Evolutionary conservation across 768 basidiomycete species (phyloP).

Genomic region (Lentinula detonsa): DNA sequence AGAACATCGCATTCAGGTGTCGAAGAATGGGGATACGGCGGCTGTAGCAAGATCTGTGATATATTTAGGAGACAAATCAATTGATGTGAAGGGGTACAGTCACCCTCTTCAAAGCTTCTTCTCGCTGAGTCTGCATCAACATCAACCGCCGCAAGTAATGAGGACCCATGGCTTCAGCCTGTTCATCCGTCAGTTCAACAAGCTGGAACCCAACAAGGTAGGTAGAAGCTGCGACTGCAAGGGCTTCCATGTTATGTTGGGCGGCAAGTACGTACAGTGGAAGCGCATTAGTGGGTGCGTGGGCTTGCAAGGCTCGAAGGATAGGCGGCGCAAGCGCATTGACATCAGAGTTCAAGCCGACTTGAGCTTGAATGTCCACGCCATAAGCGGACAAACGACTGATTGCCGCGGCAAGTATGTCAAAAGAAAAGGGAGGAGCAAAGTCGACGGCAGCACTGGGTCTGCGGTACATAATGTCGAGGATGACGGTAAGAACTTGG

Average conservation of each 20-base stretch:
- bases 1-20: neutral
- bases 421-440: slow-evolving; percentile 21
- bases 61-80: neutral
- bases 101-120: slow-evolving; percentile 23
- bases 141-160: slow-evolving; percentile 35
- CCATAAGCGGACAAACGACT: slow-evolving; percentile 24
- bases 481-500: slow-evolving; percentile 43
- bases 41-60: neutral
- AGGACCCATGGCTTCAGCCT: slow-evolving; percentile 32
- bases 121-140: slow-evolving; percentile 29
- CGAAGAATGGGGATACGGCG: neutral
- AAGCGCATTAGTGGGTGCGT: slow-evolving; percentile 16
- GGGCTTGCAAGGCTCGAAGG: slow-evolving; percentile 23
- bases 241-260: slow-evolving; percentile 22
- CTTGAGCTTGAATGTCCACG: slow-evolving; percentile 15
- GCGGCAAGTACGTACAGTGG: slow-evolving; percentile 37
- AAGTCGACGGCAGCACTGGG: slow-evolving; percentile 19
- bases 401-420: slow-evolving; percentile 39
- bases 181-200: slow-evolving; percentile 26
- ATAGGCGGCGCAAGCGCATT: slow-evolving; percentile 25
- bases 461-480: slow-evolving; percentile 48
- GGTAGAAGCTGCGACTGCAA: slow-evolving; percentile 32
- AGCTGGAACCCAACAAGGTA: slow-evolving; percentile 31
- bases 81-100: neutral
- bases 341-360: slow-evolving; percentile 14